These are phyloP conservation scores for Salvia hispanica DNA, from an alignment of 257 asterid species.

Conservation along the genomic window DNA sequence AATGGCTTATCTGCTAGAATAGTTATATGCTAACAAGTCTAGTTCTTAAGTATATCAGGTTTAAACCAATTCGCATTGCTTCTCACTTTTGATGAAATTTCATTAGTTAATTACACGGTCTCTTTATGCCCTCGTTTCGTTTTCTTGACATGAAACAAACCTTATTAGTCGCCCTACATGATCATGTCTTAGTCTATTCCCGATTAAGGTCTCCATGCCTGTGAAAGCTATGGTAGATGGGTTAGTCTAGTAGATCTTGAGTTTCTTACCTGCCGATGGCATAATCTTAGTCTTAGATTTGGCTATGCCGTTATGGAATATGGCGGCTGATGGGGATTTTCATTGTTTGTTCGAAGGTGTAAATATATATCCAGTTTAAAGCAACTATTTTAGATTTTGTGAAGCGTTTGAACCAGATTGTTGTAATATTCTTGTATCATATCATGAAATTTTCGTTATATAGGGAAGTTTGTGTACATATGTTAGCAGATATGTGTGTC, in stretches of 20 bases:
- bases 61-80: neutral
- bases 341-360: neutral
- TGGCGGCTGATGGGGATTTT: neutral
- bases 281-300: neutral
- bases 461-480: too few species aligned
- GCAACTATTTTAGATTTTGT: neutral
- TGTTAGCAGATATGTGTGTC: too few species aligned
- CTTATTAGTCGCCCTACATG: too few species aligned
- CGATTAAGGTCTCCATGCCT: neutral
- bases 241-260: neutral
- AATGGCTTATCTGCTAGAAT: neutral
- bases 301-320: neutral
- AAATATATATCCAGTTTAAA: neutral
- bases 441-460: neutral
- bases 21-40: conserved; percentile 9
- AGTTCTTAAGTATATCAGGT: neutral
- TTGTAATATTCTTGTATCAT: neutral
- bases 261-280: neutral
- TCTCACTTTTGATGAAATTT: neutral
- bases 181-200: neutral
- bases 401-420: neutral
- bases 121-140: neutral
- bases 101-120: too few species aligned
- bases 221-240: neutral
- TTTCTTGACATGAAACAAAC: too few species aligned